Base-by-base conservation (phyloP, 2,329 filamentous ascomycete species). In the Claviceps humidiphila region DNA sequence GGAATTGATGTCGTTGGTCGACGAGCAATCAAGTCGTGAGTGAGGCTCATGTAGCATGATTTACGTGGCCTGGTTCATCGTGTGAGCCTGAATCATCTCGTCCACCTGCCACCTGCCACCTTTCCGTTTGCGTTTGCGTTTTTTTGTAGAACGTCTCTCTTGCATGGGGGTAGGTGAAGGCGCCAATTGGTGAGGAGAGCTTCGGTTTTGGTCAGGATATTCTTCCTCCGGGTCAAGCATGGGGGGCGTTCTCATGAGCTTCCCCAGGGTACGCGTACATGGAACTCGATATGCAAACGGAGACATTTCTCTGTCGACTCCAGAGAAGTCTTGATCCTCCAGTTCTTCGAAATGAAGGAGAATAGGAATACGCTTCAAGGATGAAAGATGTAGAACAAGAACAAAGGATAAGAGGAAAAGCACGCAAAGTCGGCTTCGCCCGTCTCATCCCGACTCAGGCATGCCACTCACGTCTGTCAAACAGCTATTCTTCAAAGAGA, bases 61-160 rank as follows among this genome's bases (percentile, higher is more conserved):
- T 1, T 82, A 76, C 55, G 76, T 80, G 6, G 76, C 76, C 56
- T 80, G 70, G 37, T 71, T 76, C 60, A 95, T 87, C 80, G 94
- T 91, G 56, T 87, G 84, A 1, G 87, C 89, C 65, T 94, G 88
- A 69, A 95, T 82, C 77, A 95, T 85, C 68, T 95, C 88, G 64
- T 96, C 90, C 11, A 90, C 74, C 51, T 30, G 8, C 2, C 26
- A 30, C 7, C 8, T 30, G 8, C 2, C 26, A 30, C 2, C 8
- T 30, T 30, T 11, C 26, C 26, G 26, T 81, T 22, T 22, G 22
- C 22, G 22, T 22, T 76, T 37, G 87, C 84, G 58, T 84, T 80
- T 56, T 78, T 77, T 54, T 81, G 78, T 51, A 94, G 71, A 16
- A 87, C 74, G 55, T 87, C 79, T 52, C 75, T 75, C 68, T 94